These are phyloP conservation scores for Lodderomyces orthopsilosis DNA, from an alignment of 1,139 yeast species.

Conservation along the genomic window DNA sequence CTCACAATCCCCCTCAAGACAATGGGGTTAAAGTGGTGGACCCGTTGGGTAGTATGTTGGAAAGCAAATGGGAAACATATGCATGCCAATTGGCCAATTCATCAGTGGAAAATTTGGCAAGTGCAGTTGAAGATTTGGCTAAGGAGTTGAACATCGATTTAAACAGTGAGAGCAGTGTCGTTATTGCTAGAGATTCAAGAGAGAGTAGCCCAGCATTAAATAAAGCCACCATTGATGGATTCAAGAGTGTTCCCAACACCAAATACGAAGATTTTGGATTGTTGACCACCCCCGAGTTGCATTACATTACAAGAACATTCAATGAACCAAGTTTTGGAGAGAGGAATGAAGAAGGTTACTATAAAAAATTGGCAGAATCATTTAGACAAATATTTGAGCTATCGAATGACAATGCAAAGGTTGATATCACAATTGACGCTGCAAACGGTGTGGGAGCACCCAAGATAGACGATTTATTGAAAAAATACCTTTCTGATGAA, in stretches of 20 bases:
- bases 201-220: slow-evolving; percentile 72
- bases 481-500: slow-evolving; percentile 38
- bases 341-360: slow-evolving; percentile 70
- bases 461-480: slow-evolving; percentile 52
- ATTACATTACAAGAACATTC: slow-evolving; percentile 72
- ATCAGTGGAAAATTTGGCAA: slow-evolving; percentile 34
- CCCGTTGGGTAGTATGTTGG: slow-evolving; percentile 92
- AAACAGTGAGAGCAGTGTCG: slow-evolving; percentile 33
- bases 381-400: slow-evolving; percentile 31
- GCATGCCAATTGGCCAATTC: slow-evolving; percentile 84
- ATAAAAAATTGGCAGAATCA: slow-evolving; percentile 51
- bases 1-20: slow-evolving; percentile 93
- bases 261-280: slow-evolving; percentile 58
- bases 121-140: slow-evolving; percentile 26
- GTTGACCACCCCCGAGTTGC: slow-evolving; percentile 92
- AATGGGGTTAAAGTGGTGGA: slow-evolving; percentile 97
- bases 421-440: slow-evolving; percentile 67
- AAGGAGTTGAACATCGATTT: slow-evolving; percentile 40
- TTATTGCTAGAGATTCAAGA: slow-evolving; percentile 72
- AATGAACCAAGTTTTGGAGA: slow-evolving; percentile 66
- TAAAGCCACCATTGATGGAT: slow-evolving; percentile 65
- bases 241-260: slow-evolving; percentile 47
- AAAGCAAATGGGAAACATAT: slow-evolving; percentile 75
- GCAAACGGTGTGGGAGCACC: slow-evolving; percentile 98
- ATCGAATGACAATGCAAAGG: slow-evolving; percentile 21